Percentiles rank a stretch among this genome's conserved stretches.
Evolutionary conservation across 371 early-diverging fungal genomes (phyloP).

Genomic region (Mortierella sp.): DNA sequence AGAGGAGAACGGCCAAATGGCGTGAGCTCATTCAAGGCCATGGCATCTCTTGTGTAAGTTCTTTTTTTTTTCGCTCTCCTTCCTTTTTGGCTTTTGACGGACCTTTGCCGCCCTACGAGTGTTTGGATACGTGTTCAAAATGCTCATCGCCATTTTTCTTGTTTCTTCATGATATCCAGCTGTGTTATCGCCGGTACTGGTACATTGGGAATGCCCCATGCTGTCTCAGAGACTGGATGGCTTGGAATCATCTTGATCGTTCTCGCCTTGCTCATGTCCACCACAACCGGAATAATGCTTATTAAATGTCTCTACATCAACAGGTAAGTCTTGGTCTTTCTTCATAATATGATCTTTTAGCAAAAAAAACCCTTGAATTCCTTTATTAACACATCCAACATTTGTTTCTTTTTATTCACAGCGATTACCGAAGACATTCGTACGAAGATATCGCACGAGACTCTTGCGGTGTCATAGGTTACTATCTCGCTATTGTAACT

Average conservation of each 20-base stretch:
- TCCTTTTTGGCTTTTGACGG: not conserved
- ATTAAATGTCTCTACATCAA: constrained; percentile 37
- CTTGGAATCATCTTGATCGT: constrained; percentile 16
- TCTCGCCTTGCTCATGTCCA: constrained; percentile 36
- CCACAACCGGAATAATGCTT: constrained; percentile 38
- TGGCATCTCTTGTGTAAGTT: constrained; percentile 37
- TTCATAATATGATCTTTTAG: not conserved
- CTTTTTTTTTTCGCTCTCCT: not conserved
- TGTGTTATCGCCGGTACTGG: constrained; percentile 49
- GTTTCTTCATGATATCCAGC: constrained; percentile 7
- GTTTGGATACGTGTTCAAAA: no score
- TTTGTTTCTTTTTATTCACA: not conserved
- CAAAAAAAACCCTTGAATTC: not conserved
- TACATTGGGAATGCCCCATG: constrained; percentile 42
- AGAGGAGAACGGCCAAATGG: constrained; percentile 16
- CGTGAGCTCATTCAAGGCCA: constrained; percentile 28
- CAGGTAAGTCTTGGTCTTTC: constrained; percentile 19
- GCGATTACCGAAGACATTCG: constrained; percentile 31
- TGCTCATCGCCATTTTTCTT: not conserved
- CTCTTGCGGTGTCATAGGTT: constrained; percentile 68
- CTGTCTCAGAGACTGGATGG: constrained; percentile 43
- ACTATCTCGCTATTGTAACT: constrained; percentile 62
- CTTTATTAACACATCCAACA: not conserved
- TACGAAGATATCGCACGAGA: constrained; percentile 69
- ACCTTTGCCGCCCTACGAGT: no score